Evolutionary conservation across 202 grass and related monocot species (phyloP).

Genomic region (Saccharum hybrid): DNA sequence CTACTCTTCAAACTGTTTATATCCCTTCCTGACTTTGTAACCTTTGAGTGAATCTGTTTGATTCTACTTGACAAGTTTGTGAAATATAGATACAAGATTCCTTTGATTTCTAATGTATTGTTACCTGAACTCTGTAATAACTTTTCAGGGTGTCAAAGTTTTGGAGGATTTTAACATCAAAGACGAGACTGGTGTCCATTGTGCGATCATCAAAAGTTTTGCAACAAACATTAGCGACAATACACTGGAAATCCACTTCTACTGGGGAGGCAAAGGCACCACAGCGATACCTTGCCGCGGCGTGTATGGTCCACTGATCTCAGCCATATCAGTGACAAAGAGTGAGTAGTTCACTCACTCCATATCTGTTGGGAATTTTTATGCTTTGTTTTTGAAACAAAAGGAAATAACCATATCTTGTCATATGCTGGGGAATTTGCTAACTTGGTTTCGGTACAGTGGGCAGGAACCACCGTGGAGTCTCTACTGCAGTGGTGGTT

Average conservation of each 20-base stretch:
- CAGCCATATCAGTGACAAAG: slow-evolving; percentile 74
- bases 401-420: neutral
- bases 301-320: slow-evolving; percentile 90
- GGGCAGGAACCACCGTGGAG: slow-evolving; percentile 7
- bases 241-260: slow-evolving; percentile 92
- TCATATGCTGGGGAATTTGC: slow-evolving; percentile 29
- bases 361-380: slow-evolving; percentile 15
- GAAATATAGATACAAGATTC: neutral
- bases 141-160: slow-evolving; percentile 68
- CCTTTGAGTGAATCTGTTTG: neutral
- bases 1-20: slow-evolving; percentile 22
- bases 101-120: neutral
- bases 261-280: slow-evolving; percentile 93
- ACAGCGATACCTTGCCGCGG: slow-evolving; percentile 72
- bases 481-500: slow-evolving; percentile 47
- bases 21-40: neutral
- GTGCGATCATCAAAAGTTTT: slow-evolving; percentile 54
- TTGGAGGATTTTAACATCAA: slow-evolving; percentile 85
- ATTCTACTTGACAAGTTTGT: slow-evolving; percentile 15
- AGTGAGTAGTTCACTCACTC: slow-evolving; percentile 36
- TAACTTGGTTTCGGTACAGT: slow-evolving; percentile 44
- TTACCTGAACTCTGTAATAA: slow-evolving; percentile 2
- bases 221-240: slow-evolving; percentile 55
- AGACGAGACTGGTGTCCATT: slow-evolving; percentile 57
- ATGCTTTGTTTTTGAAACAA: neutral